Evolutionary conservation across 2,329 filamentous ascomycete genomes (phyloP), one percentile per base, ranked within the genome.

Genomic region (Tolypocladium nubicola): DNA sequence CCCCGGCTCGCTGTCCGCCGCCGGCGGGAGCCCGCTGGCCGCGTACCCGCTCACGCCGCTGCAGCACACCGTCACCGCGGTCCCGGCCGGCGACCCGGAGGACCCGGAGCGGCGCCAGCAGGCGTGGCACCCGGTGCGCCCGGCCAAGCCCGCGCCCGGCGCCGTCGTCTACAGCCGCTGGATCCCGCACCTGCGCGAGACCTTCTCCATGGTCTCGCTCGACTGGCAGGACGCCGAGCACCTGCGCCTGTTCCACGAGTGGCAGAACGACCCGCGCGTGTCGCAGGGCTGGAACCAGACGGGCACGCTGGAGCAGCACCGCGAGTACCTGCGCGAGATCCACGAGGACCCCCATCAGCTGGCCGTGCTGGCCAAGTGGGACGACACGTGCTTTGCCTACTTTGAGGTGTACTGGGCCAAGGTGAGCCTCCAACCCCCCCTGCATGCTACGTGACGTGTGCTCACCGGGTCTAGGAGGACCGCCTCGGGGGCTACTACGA

Each of bases 251-350:
- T 92, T 93, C 76, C 85, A 91, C 71, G 78, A 78, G 57, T 93
- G 89, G 89, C 88, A 91, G 72, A 93, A 93, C 66, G 88, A 92
- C 67, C 88, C 88, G 55, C 86, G 89, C 54, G 89, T 93, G 38
- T 87, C 87, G 4, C 82, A 86, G 66, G 88, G 88, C 4, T 92
- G 89, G 89, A 89, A 90, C 66, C 84, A 89, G 73, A 88, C 86
- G 1, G 89, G 88, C 38, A 88, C 87, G 1, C 71, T 89, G 53
- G 87, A 89, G 37, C 79, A 91, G 69, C 89, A 92, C 70, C 79
- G 83, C 60, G 80, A 84, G 64, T 92, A 93, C 69, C 77, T 91
- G 55, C 78, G 80, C 37, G 80, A 81, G 61, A 78, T 87, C 56
- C 83, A 90, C 65, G 79, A 82, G 50, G 88, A 92, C 68, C 83